phyloP scores from a whole-genome alignment of 495 filamentous ascomycete genomes.

The Daldinia childiae region DNA sequence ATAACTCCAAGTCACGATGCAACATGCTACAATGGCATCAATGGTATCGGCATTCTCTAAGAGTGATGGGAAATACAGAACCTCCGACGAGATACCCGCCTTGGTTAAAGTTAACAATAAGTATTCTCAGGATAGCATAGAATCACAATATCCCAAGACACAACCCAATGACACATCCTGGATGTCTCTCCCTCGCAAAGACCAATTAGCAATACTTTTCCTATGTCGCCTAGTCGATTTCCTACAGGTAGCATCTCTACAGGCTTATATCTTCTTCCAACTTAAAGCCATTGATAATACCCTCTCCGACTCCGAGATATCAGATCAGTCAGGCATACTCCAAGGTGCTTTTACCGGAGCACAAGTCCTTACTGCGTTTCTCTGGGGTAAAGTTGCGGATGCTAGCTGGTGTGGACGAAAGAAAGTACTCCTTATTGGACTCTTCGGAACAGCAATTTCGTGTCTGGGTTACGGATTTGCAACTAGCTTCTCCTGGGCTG shows the following conservation, averaged over 20 bases:
- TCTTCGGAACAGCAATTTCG: constrained; percentile 70
- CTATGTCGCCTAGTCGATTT: constrained; percentile 61
- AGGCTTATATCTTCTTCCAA: constrained; percentile 73
- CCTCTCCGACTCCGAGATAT: constrained; percentile 70
- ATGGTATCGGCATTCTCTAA: neutral
- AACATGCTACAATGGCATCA: neutral
- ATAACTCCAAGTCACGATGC: neutral
- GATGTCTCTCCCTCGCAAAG: constrained; percentile 54
- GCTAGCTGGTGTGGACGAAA: constrained; percentile 71
- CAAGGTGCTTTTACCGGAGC: constrained; percentile 75
- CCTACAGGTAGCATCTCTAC: constrained; percentile 56
- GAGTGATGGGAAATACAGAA: neutral
- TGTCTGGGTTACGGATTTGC: constrained; percentile 77
- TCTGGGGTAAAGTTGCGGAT: constrained; percentile 77
- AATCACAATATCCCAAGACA: constrained; percentile 17
- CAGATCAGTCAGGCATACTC: constrained; percentile 74
- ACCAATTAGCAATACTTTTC: constrained; percentile 58
- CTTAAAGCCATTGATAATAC: constrained; percentile 68
- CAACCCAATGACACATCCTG: constrained; percentile 37
- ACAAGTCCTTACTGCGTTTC: constrained; percentile 77
- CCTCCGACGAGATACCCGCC: neutral
- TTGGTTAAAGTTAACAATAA: neutral
- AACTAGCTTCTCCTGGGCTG: constrained; percentile 67
- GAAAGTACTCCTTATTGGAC: constrained; percentile 71
- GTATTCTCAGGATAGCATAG: constrained; percentile 11